These are phyloP conservation scores for Actinomortierella wolfii DNA, from an alignment of 371 early-diverging fungal species.

Conservation along the genomic window DNA sequence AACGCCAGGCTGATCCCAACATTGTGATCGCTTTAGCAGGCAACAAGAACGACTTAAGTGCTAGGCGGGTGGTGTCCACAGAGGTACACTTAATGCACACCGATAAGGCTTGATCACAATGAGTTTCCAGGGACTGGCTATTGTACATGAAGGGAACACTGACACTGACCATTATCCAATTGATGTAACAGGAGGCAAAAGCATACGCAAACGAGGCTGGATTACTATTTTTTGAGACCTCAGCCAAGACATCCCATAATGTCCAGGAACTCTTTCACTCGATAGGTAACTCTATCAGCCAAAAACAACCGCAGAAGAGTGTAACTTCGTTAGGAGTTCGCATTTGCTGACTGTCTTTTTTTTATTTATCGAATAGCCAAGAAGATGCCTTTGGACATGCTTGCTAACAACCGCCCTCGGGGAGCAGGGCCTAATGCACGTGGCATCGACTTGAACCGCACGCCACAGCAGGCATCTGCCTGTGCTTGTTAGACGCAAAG, in stretches of 20 bases:
- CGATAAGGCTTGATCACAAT: too few relatives aligned
- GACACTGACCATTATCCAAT: neutral
- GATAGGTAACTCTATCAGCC: conserved; percentile 66
- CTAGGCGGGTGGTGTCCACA: conserved; percentile 73
- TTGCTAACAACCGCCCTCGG: conserved; percentile 45
- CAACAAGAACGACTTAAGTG: conserved; percentile 90
- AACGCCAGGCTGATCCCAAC: conserved; percentile 93
- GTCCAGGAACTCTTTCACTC: conserved; percentile 87
- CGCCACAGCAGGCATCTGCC: conserved; percentile 33
- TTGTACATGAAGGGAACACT: neutral
- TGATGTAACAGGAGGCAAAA: conserved; percentile 72
- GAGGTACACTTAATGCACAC: conserved; percentile 48
- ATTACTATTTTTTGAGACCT: conserved; percentile 91
- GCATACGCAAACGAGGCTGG: conserved; percentile 88
- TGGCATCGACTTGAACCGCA: conserved; percentile 46
- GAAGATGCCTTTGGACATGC: conserved; percentile 70
- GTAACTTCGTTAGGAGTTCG: neutral
- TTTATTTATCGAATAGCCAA: conserved; percentile 51
- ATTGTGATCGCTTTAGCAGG: conserved; percentile 98
- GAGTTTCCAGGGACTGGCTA: too few relatives aligned
- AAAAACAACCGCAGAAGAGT: neutral
- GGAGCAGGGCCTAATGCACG: conserved; percentile 34
- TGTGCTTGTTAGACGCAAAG: conserved; percentile 45
- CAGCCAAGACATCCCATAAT: conserved; percentile 89
- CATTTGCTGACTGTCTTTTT: neutral